These are phyloP conservation scores for Fusarium verticillioides DNA, from an alignment of 2,329 filamentous ascomycete genomes.

Conservation along the genomic window DNA sequence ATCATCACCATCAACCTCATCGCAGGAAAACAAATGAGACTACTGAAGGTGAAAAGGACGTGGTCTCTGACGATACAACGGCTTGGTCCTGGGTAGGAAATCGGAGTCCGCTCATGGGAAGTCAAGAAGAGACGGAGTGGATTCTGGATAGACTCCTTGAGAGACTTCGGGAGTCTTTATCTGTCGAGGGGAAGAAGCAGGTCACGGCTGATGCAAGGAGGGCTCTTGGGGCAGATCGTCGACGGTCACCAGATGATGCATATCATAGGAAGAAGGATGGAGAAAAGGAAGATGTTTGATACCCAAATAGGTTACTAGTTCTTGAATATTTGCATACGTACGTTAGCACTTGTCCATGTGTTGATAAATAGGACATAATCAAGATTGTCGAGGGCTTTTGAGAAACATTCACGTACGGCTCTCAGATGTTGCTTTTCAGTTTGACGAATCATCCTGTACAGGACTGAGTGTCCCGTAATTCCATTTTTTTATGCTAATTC, in stretches of 20 bases:
- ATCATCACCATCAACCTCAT: constrained; percentile 2
- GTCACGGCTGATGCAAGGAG: constrained; percentile 5
- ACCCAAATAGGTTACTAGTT: neutral
- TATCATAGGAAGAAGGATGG: neutral
- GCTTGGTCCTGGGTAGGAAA: constrained; percentile 79
- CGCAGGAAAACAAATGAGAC: neutral
- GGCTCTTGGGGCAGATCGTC: constrained; percentile 16
- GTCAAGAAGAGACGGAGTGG: constrained; percentile 77
- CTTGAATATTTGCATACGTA: neutral
- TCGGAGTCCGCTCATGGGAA: constrained; percentile 75
- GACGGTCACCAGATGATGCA: neutral
- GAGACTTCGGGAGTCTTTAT: constrained; percentile 57
- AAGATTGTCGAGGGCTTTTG: neutral
- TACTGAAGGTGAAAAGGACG: constrained; percentile 15
- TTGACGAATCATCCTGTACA: neutral
- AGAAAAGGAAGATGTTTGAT: neutral
- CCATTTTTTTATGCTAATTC: neutral
- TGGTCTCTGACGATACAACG: constrained; percentile 43
- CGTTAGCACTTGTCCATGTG: neutral
- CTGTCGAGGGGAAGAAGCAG: constrained; percentile 33
- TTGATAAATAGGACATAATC: neutral
- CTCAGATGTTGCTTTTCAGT: neutral
- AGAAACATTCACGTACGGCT: neutral
- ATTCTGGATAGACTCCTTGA: constrained; percentile 72
- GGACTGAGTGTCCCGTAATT: neutral